Evolutionary conservation across 225 moss, liverwort and hornwort species (phyloP), one percentile per base, ranked within the genome.

Genomic region (Straminergon stramineum): DNA sequence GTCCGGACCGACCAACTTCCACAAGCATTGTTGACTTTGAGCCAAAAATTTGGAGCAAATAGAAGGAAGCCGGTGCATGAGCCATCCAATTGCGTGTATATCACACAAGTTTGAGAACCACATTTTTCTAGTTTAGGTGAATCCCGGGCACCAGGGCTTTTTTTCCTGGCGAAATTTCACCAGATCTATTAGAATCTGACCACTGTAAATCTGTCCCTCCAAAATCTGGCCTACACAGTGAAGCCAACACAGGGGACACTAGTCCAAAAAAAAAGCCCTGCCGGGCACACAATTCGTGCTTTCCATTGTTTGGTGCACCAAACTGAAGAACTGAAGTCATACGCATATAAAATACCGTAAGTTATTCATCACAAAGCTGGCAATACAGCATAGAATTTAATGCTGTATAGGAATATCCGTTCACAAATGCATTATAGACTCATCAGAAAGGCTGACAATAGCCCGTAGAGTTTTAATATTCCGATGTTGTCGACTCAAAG

Each of bases 11-110:
- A 41, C 41, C 13, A 28, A 34, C 34, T 66, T 66, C 66, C 17
- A 66, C 34, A 16, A 0, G 22, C 48, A 48, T 48, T 0, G 3
- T 16, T 0, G 0, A n/a, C 17, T 8, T 14, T 26, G 6, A 28
- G 30, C 10, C 9, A 4, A 9, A 45, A 45, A 27, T 9, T 16
- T 73, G 14, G 24, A 5, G 15, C 26, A 16, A 71, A 14, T 13
- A 9, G 15, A 41, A 41, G 8, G 26, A 15, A 41, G 71, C 73
- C 26, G 73, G 26, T 71, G 41, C 71, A 41, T 41, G 39, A 6
- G 12, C n/a, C n/a, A 13, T 39, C 14, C n/a, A 23, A 39, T 13
- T 73, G n/a, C n/a, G n/a, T n/a, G 41, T 5, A 3, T 27, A 73
- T 28, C 28, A 1, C 12, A 51, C 75, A 51, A 31, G 31, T 19